These are phyloP conservation scores for Aspergillus hancockii DNA, from an alignment of 495 filamentous ascomycete species.

Conservation along the genomic window DNA sequence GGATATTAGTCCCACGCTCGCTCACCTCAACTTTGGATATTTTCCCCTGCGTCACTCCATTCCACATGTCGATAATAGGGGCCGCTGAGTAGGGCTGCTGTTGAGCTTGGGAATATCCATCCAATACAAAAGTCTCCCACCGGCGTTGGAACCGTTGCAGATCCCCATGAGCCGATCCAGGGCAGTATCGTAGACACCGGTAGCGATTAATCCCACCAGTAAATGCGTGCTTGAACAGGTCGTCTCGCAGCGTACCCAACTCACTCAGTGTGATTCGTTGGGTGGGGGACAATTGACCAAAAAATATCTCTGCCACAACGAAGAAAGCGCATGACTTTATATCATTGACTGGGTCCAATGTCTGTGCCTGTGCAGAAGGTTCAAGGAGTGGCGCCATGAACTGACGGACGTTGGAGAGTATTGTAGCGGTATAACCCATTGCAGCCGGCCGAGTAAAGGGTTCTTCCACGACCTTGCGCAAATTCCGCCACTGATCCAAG, in stretches of 20 bases:
- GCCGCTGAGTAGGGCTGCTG: conserved; percentile 19
- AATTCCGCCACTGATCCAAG: conserved; percentile 20
- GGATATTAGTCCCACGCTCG: too few species aligned
- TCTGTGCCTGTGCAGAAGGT: neutral
- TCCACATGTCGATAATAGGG: conserved; percentile 26
- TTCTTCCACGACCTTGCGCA: conserved; percentile 11
- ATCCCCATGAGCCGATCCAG: conserved; percentile 17
- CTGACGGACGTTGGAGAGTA: conserved; percentile 14
- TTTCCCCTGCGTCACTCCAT: conserved; percentile 12
- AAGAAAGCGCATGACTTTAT: conserved; percentile 37
- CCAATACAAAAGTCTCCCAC: conserved; percentile 26
- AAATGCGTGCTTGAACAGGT: conserved; percentile 27
- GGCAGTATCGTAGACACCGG: conserved; percentile 17
- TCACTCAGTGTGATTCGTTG: conserved; percentile 17
- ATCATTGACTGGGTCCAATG: conserved; percentile 32
- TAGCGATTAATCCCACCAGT: conserved; percentile 31
- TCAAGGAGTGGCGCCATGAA: conserved; percentile 4
- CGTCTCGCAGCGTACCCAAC: conserved; percentile 27
- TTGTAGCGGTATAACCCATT: conserved; percentile 4
- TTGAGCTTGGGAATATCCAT: too few species aligned
- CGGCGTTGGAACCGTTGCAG: conserved; percentile 22
- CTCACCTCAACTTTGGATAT: conserved; percentile 29
- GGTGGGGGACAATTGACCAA: conserved; percentile 24
- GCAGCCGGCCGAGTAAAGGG: conserved; percentile 4
- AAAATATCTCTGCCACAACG: conserved; percentile 35